Conservation (phyloP, 176 grass and related monocot species). For the Oryza meridionalis region DNA sequence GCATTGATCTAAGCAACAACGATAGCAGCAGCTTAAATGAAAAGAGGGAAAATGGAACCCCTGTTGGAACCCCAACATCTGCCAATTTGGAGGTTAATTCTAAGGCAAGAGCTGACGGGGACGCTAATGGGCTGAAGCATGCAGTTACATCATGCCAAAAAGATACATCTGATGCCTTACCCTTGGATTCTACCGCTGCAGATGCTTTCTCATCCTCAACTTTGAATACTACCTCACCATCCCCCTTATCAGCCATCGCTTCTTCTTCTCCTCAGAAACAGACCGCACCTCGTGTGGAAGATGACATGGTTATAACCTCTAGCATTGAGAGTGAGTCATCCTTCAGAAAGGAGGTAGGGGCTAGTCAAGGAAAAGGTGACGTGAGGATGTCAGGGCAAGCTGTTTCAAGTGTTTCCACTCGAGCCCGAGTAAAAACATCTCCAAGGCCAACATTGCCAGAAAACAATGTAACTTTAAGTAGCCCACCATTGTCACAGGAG, state of each 20-base stretch:
- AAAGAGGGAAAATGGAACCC: slow-evolving; percentile 66
- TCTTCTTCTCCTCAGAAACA: slow-evolving; percentile 27
- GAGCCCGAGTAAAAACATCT: slow-evolving; percentile 50
- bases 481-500: slow-evolving; percentile 18
- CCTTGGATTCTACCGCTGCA: slow-evolving; percentile 31
- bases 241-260: slow-evolving; percentile 3
- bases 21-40: slow-evolving; percentile 59
- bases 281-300: slow-evolving; percentile 38
- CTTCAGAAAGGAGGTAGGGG: slow-evolving; percentile 46
- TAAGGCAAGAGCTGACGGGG: slow-evolving; percentile 49
- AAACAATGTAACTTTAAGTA: slow-evolving; percentile 36
- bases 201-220: slow-evolving; percentile 30
- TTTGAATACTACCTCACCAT: slow-evolving; percentile 30
- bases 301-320: slow-evolving; percentile 48
- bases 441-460: slow-evolving; percentile 41
- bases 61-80: slow-evolving; percentile 67
- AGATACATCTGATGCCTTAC: slow-evolving; percentile 29
- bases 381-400: slow-evolving; percentile 35
- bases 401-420: slow-evolving; percentile 47
- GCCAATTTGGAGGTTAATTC: slow-evolving; percentile 50
- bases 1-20: slow-evolving; percentile 83
- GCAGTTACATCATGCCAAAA: slow-evolving; percentile 58
- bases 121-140: slow-evolving; percentile 48
- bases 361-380: slow-evolving; percentile 29
- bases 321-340: slow-evolving; percentile 41